Percentiles rank a stretch among this genome's conserved stretches.
Conservation (phyloP, 2,329 filamentous ascomycete genomes). For the Dryadomyces quercivorus region DNA sequence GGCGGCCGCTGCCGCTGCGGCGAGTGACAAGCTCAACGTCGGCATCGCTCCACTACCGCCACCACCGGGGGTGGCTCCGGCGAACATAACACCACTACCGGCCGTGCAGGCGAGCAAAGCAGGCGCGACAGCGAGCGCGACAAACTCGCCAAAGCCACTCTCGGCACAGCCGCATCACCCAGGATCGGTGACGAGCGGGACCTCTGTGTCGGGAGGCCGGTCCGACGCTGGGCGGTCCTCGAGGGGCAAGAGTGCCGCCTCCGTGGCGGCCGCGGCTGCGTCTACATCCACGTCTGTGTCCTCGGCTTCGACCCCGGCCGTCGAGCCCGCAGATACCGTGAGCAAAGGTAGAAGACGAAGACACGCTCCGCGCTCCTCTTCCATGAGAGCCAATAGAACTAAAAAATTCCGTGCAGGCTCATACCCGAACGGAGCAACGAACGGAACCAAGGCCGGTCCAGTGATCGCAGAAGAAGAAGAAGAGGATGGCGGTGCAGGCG, state of each 20-base stretch:
- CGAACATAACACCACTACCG: slow-evolving; percentile 33
- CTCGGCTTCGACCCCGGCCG: slow-evolving; percentile 13
- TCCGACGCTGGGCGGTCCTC: slow-evolving; percentile 22
- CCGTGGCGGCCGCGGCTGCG: slow-evolving; percentile 21
- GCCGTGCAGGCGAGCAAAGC: slow-evolving; percentile 41
- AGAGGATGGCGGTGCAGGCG: slow-evolving; percentile 24
- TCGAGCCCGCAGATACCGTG: slow-evolving; percentile 26
- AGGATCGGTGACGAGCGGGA: slow-evolving; percentile 2
- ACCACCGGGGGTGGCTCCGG: slow-evolving; percentile 51
- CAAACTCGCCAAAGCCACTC: slow-evolving; percentile 39
- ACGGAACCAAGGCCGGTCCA: slow-evolving; percentile 31
- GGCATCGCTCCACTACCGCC: slow-evolving; percentile 90
- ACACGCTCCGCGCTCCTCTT: background rate
- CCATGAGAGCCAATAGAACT: background rate
- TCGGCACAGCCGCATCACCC: slow-evolving; percentile 25
- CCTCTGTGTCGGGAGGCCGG: slow-evolving; percentile 16
- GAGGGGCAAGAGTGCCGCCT: slow-evolving; percentile 25
- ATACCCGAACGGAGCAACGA: slow-evolving; percentile 38
- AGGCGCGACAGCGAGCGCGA: slow-evolving; percentile 33
- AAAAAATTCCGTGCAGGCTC: slow-evolving; percentile 16
- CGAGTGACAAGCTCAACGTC: slow-evolving; percentile 75
- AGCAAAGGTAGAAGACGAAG: background rate
- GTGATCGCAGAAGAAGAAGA: slow-evolving; percentile 36
- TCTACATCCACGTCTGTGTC: slow-evolving; percentile 9
- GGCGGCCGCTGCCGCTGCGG: slow-evolving; percentile 84